Evolutionary conservation across 345 rosid species (phyloP).

Genomic region (Eucalyptus pauciflora): DNA sequence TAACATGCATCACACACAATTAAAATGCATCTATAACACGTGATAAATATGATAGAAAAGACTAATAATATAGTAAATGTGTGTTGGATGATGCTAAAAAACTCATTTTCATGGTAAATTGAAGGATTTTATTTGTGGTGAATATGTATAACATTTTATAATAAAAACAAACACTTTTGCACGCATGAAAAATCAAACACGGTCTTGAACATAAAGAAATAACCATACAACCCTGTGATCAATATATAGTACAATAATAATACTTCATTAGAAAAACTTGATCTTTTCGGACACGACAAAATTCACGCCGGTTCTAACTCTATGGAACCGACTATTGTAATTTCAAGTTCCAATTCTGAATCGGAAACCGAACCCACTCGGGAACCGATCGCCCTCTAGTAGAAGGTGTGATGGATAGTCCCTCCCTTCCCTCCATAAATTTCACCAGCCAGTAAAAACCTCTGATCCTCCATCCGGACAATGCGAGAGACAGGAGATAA

Average conservation of each 20-base stretch:
- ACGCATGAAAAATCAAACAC: background rate
- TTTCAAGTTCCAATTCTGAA: fast-evolving
- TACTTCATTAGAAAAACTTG: background rate
- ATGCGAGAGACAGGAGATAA: background rate
- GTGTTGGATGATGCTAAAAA: background rate
- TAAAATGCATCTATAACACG: background rate
- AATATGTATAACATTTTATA: background rate
- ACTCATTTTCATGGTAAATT: fast-evolving
- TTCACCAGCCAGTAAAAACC: background rate
- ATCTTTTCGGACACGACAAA: background rate
- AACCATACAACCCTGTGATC: background rate
- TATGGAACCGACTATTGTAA: fast-evolving
- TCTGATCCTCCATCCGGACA: background rate
- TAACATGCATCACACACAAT: background rate
- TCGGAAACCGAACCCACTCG: background rate
- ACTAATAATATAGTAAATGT: background rate
- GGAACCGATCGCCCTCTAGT: fast-evolving
- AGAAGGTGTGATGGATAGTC: background rate
- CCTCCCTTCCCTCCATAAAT: background rate
- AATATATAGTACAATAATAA: fast-evolving
- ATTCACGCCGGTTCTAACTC: background rate
- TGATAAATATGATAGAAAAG: background rate
- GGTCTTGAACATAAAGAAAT: background rate
- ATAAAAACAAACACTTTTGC: background rate
- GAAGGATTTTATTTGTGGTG: background rate